These are phyloP conservation scores for Scortechinia acanthostroma DNA, from an alignment of 2,329 filamentous ascomycete genomes.

Conservation along the genomic window DNA sequence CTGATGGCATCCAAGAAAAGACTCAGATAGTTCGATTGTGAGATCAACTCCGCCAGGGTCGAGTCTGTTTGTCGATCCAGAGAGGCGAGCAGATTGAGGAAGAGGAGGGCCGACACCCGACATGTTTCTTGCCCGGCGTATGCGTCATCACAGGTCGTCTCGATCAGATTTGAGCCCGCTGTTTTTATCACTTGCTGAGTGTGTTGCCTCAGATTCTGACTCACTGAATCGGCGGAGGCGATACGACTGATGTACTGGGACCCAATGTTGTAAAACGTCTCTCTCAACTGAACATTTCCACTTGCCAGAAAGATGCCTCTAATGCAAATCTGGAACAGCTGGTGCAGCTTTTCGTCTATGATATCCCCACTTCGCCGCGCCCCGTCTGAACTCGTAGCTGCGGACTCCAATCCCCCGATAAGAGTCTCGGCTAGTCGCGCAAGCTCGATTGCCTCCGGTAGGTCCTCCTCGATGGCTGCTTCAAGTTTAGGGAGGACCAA, in stretches of 20 bases:
- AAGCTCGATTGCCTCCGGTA: slow-evolving; percentile 41
- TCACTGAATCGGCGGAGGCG: slow-evolving; percentile 11
- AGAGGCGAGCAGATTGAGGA: slow-evolving; percentile 44
- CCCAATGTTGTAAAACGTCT: slow-evolving; percentile 55
- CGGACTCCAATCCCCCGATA: slow-evolving; percentile 35
- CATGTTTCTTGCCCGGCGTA: slow-evolving; percentile 52
- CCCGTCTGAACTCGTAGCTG: slow-evolving; percentile 20
- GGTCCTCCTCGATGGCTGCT: slow-evolving; percentile 36
- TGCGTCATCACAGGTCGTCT: slow-evolving; percentile 54
- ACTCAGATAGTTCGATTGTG: slow-evolving; percentile 51
- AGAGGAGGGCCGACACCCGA: slow-evolving; percentile 49
- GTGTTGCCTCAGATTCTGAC: slow-evolving; percentile 27
- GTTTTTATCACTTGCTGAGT: slow-evolving; percentile 43
- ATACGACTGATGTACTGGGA: slow-evolving; percentile 45
- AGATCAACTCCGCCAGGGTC: slow-evolving; percentile 42
- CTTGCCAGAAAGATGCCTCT: slow-evolving; percentile 39
- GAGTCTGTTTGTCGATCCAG: slow-evolving; percentile 43
- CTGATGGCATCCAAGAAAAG: slow-evolving; percentile 54
- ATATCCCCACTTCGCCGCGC: slow-evolving; percentile 37
- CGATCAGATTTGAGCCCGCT: slow-evolving; percentile 43
- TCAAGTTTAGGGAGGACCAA: slow-evolving; percentile 55
- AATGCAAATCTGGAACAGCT: slow-evolving; percentile 50
- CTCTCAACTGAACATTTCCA: slow-evolving; percentile 40
- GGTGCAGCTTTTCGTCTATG: slow-evolving; percentile 49
- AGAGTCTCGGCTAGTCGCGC: slow-evolving; percentile 38